Evolutionary conservation across 1,284 basidiomycete species (phyloP), one percentile per base, ranked within the genome.

Genomic region (Neonothopanus nambi): DNA sequence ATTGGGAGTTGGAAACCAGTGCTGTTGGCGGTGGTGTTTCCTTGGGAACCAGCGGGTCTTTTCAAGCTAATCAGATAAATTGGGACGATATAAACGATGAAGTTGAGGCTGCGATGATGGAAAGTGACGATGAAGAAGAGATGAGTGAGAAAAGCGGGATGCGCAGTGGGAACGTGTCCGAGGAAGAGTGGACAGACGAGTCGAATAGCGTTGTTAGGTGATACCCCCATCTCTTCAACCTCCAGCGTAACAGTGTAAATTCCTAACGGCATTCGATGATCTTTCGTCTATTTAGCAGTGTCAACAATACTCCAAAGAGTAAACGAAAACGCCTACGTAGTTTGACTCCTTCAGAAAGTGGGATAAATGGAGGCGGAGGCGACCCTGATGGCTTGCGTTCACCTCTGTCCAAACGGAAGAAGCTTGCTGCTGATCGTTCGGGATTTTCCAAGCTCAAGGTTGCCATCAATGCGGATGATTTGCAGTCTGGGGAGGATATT

Each of bases 71-170:
- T 48, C 78, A 77, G 30, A 79, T 87, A 53, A 76, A 89, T 65
- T 93, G 91, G 91, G 81, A 82, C 54, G 85, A 86, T 59, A 85
- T 91, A 55, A 89, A 91, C 59, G 82, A 89, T 58, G 93, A 94
- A 67, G 87, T 94, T n/a, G 89, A 94, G 54, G 91, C 86, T 37
- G 88, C 89, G 35, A 84, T 92, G 80, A 84, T 86, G 56, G 89
- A 91, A 71, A 87, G 83, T 59, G 87, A 89, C 57, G 88, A 88
- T 30, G 70, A 76, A 28, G 71, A 73, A 21, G 70, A 69, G 23
- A 53, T 24, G 28, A 69, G 70, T 54, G 65, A 66, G 30, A 60
- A 62, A 51, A 68, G 71, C 56, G 60, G 62, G 15, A 67, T 66
- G 57, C 69, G 64, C 59, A 77, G 74, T 59, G 76, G 68, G 51